Evolutionary conservation across 768 basidiomycete genomes (phyloP).

Genomic region (Boletales sp.): DNA sequence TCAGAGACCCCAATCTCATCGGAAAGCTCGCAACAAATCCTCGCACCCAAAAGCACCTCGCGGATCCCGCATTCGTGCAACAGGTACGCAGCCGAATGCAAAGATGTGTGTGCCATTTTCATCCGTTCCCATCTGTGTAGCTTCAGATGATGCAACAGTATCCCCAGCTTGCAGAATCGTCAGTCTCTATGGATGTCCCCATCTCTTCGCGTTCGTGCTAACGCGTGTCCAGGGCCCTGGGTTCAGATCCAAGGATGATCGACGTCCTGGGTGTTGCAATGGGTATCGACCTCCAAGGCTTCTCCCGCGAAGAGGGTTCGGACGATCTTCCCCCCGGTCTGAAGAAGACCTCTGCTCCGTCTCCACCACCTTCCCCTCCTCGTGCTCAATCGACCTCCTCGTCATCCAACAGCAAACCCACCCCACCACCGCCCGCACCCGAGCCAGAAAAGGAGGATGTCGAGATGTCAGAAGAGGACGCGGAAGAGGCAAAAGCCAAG

Average conservation of each 20-base stretch:
- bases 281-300: slow-evolving; percentile 90
- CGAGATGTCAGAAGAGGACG: slow-evolving; percentile 62
- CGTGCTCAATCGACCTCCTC: slow-evolving; percentile 34
- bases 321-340: slow-evolving; percentile 70
- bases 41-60: slow-evolving; percentile 76
- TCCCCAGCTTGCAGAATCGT: slow-evolving; percentile 60
- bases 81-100: slow-evolving; percentile 38
- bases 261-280: slow-evolving; percentile 89
- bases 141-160: slow-evolving; percentile 66
- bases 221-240: slow-evolving; percentile 43
- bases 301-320: slow-evolving; percentile 80
- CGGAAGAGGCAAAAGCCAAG: slow-evolving; percentile 70
- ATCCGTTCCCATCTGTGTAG: slow-evolving; percentile 29
- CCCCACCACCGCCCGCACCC: slow-evolving; percentile 37
- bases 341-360: slow-evolving; percentile 21
- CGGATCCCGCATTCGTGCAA: slow-evolving; percentile 78
- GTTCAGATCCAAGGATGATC: slow-evolving; percentile 85
- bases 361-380: slow-evolving; percentile 25
- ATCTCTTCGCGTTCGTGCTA: neutral
- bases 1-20: slow-evolving; percentile 79
- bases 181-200: slow-evolving; percentile 10
- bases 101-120: neutral
- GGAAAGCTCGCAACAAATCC: slow-evolving; percentile 86
- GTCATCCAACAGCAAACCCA: slow-evolving; percentile 36
- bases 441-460: slow-evolving; percentile 53